Evolutionary conservation across 164 flowering plant species (phyloP).

Genomic region (Vitis cinerea): DNA sequence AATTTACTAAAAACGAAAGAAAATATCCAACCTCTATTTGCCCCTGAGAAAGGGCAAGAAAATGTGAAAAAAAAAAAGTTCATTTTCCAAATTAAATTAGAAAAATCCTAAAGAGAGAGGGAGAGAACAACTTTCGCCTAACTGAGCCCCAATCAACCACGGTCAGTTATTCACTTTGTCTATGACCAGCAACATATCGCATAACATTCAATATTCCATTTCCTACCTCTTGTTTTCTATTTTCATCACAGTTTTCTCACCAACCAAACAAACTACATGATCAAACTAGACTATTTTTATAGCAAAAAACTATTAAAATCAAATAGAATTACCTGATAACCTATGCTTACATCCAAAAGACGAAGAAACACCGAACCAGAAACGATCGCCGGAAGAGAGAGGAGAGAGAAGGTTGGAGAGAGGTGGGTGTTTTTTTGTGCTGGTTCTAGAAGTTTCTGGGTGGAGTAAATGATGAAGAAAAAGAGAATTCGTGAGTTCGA

Average conservation of each 20-base stretch:
- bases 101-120: too few relatives aligned
- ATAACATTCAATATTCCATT: background rate
- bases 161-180: too few relatives aligned
- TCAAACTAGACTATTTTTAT: background rate
- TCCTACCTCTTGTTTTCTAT: background rate
- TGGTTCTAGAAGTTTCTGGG: conserved; percentile 41
- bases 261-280: conserved; percentile 11
- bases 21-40: too few relatives aligned
- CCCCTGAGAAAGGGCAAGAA: too few relatives aligned
- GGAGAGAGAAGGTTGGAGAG: conserved; percentile 7
- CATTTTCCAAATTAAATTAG: too few relatives aligned
- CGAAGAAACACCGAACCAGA: too few relatives aligned
- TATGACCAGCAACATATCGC: background rate
- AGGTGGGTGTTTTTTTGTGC: conserved; percentile 11
- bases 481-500: conserved; percentile 21
- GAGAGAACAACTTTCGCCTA: too few relatives aligned
- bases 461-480: conserved; percentile 9
- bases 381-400: background rate
- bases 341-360: too few relatives aligned
- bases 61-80: too few relatives aligned
- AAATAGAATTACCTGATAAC: too few relatives aligned
- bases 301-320: background rate
- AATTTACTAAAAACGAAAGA: too few relatives aligned
- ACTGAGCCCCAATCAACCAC: too few relatives aligned
- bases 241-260: background rate